phyloP scores from a whole-genome alignment of 2,329 filamentous ascomycete genomes.

The Calonectria hongkongensis region DNA sequence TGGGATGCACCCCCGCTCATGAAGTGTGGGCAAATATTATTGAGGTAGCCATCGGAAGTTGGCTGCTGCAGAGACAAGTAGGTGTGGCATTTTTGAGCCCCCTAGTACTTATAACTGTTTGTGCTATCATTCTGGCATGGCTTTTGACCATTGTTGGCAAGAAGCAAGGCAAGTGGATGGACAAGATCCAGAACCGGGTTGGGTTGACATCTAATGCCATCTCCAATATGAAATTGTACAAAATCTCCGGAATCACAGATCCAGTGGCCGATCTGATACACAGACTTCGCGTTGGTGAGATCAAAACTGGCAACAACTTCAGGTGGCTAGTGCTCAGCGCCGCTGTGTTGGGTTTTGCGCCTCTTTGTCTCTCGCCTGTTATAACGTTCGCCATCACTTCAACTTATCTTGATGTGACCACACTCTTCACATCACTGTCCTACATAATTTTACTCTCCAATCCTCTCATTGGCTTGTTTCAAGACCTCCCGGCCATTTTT shows the following conservation, averaged over 20 bases:
- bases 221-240: conserved; percentile 58
- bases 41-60: conserved; percentile 67
- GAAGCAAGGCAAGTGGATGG: conserved; percentile 61
- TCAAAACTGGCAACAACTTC: conserved; percentile 54
- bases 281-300: conserved; percentile 54
- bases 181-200: conserved; percentile 59
- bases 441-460: conserved; percentile 59
- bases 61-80: conserved; percentile 67
- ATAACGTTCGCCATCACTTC: conserved; percentile 58
- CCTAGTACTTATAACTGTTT: conserved; percentile 63
- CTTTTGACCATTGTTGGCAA: conserved; percentile 43
- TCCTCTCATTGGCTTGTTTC: conserved; percentile 58
- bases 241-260: conserved; percentile 56
- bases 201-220: conserved; percentile 57
- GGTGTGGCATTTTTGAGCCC: conserved; percentile 69
- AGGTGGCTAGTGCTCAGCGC: conserved; percentile 52
- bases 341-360: conserved; percentile 57
- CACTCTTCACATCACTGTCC: conserved; percentile 59
- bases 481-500: conserved; percentile 57
- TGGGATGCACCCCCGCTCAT: conserved; percentile 60
- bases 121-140: conserved; percentile 45
- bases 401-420: conserved; percentile 50
- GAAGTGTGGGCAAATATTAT: conserved; percentile 64
- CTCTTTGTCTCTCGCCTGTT: conserved; percentile 59
- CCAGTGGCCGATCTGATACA: conserved; percentile 57